phyloP scores from a whole-genome alignment of 139 green algal species.

The Tetradesmus lagerheimii region DNA sequence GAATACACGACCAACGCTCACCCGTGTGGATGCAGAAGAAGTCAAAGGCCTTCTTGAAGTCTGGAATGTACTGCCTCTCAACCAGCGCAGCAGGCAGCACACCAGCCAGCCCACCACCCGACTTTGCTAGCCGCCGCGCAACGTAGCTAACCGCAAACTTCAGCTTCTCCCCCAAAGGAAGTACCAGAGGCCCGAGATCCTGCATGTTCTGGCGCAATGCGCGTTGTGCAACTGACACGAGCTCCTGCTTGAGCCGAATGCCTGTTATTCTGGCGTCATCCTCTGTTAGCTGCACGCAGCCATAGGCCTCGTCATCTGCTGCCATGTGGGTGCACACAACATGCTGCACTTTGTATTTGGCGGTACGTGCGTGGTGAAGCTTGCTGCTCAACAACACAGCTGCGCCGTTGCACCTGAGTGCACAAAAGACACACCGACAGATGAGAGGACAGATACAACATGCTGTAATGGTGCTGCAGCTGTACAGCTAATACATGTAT shows the following conservation, averaged over 20 bases:
- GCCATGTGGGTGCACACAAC: constrained; percentile 93
- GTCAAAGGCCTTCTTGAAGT: constrained; percentile 97
- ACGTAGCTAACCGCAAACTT: neutral
- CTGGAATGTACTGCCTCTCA: constrained; percentile 89
- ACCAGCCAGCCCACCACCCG: constrained; percentile 67
- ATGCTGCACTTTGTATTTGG: constrained; percentile 63
- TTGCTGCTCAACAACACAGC: neutral
- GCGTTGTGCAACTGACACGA: constrained; percentile 83
- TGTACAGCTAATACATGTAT: no score
- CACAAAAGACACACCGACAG: no score
- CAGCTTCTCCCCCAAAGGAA: neutral
- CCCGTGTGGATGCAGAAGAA: constrained; percentile 98
- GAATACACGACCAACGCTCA: constrained; percentile 44
- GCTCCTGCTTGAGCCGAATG: constrained; percentile 91
- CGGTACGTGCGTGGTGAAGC: neutral
- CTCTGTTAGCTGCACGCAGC: constrained; percentile 86
- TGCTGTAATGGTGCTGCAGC: no score
- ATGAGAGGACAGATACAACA: no score
- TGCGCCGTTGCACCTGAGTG: neutral
- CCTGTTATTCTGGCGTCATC: constrained; percentile 71
- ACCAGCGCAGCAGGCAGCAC: constrained; percentile 23
- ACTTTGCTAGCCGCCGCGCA: neutral
- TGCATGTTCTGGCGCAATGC: neutral
- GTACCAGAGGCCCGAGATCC: neutral
- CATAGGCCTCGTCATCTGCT: constrained; percentile 86